Percentiles rank a stretch among this genome's conserved stretches.
phyloP scores from a whole-genome alignment of 2,329 filamentous ascomycete genomes.

The Botrytis aclada region DNA sequence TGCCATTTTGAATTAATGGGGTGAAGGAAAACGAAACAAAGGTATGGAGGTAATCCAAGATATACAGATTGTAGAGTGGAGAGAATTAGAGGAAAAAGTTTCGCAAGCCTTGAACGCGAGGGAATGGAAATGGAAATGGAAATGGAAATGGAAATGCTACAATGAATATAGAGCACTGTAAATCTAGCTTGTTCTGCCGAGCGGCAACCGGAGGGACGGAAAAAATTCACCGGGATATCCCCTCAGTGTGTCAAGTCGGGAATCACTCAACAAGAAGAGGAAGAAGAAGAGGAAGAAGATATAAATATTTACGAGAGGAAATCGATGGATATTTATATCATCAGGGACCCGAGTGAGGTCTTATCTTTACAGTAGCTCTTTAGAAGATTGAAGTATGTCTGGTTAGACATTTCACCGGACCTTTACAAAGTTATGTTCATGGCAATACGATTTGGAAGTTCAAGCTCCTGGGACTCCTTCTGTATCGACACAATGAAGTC shows the following conservation, averaged over 20 bases:
- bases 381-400: neutral
- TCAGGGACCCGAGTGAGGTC: constrained; percentile 3
- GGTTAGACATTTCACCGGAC: neutral
- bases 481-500: neutral
- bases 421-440: neutral
- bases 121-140: neutral
- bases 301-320: neutral
- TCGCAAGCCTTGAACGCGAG: neutral
- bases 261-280: neutral
- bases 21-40: constrained; percentile 32
- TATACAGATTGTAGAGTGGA: constrained; percentile 8
- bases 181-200: constrained; percentile 13
- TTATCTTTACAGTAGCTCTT: neutral
- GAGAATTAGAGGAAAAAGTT: constrained; percentile 1
- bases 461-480: constrained; percentile 8
- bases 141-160: neutral
- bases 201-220: constrained; percentile 14
- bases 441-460: neutral
- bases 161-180: neutral
- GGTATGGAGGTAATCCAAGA: constrained; percentile 24
- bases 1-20: constrained; percentile 64
- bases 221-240: constrained; percentile 15
- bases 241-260: neutral
- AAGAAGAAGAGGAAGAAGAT: neutral
- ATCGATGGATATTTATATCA: constrained; percentile 1